Evolutionary conservation across 768 basidiomycete species (phyloP).

Genomic region (Phlebiopsis flavidoalba): DNA sequence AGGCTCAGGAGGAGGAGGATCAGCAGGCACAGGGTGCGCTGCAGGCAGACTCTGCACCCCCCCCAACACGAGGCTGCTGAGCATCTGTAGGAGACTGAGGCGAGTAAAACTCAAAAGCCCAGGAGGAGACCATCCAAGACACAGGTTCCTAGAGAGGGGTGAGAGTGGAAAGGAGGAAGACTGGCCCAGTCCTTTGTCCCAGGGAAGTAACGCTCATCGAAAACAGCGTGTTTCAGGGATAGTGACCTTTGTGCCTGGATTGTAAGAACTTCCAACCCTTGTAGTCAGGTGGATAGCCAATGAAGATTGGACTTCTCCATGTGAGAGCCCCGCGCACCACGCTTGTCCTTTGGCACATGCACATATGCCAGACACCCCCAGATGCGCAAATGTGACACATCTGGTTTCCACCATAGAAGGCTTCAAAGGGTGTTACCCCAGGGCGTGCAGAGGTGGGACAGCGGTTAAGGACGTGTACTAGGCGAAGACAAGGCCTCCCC

Average conservation of each 20-base stretch:
- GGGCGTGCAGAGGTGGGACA: too few species aligned
- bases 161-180: not conserved
- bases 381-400: too few species aligned
- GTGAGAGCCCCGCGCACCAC: too few species aligned
- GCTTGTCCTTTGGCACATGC: too few species aligned
- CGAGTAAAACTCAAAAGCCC: not conserved
- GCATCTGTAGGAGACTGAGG: not conserved
- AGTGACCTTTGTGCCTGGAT: not conserved
- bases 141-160: not conserved
- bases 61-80: not conserved
- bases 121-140: not conserved
- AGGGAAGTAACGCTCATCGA: constrained; percentile 1
- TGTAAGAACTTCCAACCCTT: constrained; percentile 5
- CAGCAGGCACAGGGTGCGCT: too few species aligned
- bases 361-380: too few species aligned
- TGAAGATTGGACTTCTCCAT: too few species aligned
- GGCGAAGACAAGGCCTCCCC: constrained; percentile 5
- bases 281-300: too few species aligned
- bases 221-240: not conserved
- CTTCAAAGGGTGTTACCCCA: too few species aligned
- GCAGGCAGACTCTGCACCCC: too few species aligned
- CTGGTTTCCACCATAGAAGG: too few species aligned
- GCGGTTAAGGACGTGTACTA: not conserved
- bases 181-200: constrained; percentile 29
- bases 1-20: too few species aligned